These are phyloP conservation scores for Yamadazyma laniorum DNA, from an alignment of 805 yeast genomes.

Conservation along the genomic window DNA sequence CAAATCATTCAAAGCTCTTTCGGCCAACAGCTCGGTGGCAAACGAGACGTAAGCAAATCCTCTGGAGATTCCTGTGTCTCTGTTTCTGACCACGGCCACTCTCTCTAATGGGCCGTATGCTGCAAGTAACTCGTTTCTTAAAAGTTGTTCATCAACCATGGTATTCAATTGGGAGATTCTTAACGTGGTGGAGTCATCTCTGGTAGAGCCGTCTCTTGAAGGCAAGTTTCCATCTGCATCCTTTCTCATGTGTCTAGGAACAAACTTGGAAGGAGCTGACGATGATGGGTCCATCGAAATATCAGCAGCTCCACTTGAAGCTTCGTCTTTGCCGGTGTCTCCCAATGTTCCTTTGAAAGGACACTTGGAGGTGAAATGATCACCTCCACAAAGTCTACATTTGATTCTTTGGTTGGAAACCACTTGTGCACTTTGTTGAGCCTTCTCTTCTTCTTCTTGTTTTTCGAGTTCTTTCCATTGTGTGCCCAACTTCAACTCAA, in stretches of 20 bases:
- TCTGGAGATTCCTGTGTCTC: conserved; percentile 87
- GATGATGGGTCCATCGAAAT: conserved; percentile 15
- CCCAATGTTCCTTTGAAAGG: conserved; percentile 87
- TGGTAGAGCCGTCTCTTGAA: conserved; percentile 36
- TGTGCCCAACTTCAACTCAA: conserved; percentile 69
- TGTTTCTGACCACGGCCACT: conserved; percentile 81
- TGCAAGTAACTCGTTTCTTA: conserved; percentile 68
- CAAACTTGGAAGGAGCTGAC: conserved; percentile 34
- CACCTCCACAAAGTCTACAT: conserved; percentile 94
- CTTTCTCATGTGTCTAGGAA: conserved; percentile 46
- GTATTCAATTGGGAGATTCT: conserved; percentile 90
- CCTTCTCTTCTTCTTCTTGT: conserved; percentile 59
- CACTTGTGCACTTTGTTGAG: conserved; percentile 42
- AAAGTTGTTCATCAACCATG: conserved; percentile 75
- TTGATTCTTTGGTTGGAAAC: conserved; percentile 45
- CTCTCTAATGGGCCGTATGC: conserved; percentile 69
- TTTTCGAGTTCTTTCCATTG: conserved; percentile 77
- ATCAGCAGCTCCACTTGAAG: conserved; percentile 20
- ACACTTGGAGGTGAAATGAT: conserved; percentile 91
- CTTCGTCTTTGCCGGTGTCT: conserved; percentile 24
- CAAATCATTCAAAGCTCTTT: conserved; percentile 68
- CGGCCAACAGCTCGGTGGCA: conserved; percentile 65
- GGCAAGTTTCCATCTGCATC: conserved; percentile 44
- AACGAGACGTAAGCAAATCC: conserved; percentile 95
- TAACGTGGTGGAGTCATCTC: conserved; percentile 85